Conservation (phyloP, 2,329 filamentous ascomycete species). For the Zymoseptoria ardabiliae region DNA sequence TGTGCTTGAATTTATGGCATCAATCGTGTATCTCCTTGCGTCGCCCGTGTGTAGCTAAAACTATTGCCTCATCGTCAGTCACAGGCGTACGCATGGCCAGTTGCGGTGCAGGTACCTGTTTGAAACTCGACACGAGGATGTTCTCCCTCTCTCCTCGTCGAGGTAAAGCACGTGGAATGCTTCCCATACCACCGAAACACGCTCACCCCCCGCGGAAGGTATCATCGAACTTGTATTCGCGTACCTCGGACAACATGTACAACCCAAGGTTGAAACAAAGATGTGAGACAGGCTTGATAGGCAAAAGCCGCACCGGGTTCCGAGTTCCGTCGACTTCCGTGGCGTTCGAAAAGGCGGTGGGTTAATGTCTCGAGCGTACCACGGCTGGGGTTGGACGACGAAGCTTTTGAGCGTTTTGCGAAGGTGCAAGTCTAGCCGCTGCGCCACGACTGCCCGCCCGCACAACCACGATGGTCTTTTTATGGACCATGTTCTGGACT, state of each 20-base stretch:
- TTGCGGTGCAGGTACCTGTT: no score
- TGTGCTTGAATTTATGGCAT: no score
- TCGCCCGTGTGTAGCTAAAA: no score
- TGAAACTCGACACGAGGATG: background rate
- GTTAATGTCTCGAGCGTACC: background rate
- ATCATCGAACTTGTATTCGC: background rate
- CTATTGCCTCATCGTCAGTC: no score
- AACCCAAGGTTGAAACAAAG: background rate
- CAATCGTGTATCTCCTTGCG: no score
- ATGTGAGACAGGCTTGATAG: background rate
- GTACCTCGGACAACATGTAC: background rate
- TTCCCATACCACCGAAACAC: background rate
- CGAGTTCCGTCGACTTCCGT: background rate
- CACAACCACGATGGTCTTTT: background rate
- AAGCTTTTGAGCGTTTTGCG: background rate
- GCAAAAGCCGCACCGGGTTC: no score
- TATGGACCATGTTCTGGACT: background rate
- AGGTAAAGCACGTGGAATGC: background rate
- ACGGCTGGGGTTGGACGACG: background rate
- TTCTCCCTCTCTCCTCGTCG: background rate
- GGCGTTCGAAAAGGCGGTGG: background rate
- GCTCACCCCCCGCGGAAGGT: background rate
- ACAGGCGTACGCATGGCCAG: no score
- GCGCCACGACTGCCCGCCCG: background rate
- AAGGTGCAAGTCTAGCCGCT: background rate